These are phyloP conservation scores for Eucalyptus shirleyi DNA, from an alignment of 345 rosid genomes.

Conservation along the genomic window DNA sequence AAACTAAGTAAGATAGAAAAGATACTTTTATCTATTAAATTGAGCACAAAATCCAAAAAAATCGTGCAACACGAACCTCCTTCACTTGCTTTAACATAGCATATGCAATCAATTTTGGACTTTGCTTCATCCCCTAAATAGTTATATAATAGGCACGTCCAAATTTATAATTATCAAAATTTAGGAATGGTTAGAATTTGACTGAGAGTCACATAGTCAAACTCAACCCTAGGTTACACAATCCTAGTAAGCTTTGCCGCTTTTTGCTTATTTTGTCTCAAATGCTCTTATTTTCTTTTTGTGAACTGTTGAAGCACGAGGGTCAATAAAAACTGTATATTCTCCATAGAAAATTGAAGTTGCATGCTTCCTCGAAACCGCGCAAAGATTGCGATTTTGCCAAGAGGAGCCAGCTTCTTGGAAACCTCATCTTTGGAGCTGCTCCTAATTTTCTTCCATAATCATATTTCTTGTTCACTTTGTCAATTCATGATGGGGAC, in stretches of 20 bases:
- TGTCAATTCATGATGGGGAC: not conserved
- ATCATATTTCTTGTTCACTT: not conserved
- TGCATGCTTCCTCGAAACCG: not conserved
- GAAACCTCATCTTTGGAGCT: not conserved
- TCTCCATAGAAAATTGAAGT: not conserved
- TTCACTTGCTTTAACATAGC: not conserved
- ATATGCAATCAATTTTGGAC: not conserved
- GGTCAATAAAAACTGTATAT: not conserved
- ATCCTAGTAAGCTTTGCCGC: not conserved
- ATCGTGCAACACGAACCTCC: not conserved
- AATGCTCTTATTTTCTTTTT: not conserved
- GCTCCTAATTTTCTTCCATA: not conserved
- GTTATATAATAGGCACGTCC: not conserved
- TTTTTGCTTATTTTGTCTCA: not conserved
- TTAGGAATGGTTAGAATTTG: not conserved
- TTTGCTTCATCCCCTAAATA: not conserved
- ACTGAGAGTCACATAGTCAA: not conserved
- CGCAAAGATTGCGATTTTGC: not conserved
- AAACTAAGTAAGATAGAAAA: not conserved
- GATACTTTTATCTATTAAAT: not conserved
- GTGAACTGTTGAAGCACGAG: not conserved
- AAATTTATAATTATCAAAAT: not conserved
- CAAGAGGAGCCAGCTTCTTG: not conserved
- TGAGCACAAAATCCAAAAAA: not conserved
- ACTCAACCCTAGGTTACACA: not conserved